phyloP scores from a whole-genome alignment of 768 basidiomycete species.

The Trametes elegans region DNA sequence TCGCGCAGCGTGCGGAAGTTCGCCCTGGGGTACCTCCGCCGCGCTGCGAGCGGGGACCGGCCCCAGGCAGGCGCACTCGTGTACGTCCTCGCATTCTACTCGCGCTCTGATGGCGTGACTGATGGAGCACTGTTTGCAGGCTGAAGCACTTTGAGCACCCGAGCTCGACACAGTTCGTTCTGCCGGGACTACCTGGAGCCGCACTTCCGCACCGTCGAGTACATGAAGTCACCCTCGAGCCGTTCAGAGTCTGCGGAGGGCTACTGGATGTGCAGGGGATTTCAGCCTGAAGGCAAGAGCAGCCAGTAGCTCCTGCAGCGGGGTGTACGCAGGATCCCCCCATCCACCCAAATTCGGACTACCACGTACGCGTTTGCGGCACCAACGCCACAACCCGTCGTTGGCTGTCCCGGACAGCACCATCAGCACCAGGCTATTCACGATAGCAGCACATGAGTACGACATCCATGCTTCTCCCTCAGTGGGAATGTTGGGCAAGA shows the following conservation, averaged over 20 bases:
- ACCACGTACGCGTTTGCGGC: too few relatives aligned
- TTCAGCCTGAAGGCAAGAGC: constrained; percentile 35
- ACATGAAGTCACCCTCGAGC: constrained; percentile 81
- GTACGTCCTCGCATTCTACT: constrained; percentile 37
- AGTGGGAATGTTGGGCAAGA: too few relatives aligned
- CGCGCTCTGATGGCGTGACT: neutral
- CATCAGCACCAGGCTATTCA: too few relatives aligned
- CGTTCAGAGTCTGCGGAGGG: constrained; percentile 76
- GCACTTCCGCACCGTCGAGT: constrained; percentile 63
- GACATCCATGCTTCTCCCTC: too few relatives aligned
- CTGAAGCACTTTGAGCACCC: constrained; percentile 88
- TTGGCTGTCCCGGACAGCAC: too few relatives aligned
- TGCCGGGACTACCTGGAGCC: constrained; percentile 52
- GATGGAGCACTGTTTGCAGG: constrained; percentile 37
- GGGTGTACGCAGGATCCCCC: too few relatives aligned
- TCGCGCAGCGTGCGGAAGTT: constrained; percentile 75
- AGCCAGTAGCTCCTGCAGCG: neutral
- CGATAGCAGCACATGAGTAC: too few relatives aligned
- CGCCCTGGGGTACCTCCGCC: constrained; percentile 49
- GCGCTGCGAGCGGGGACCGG: constrained; percentile 42
- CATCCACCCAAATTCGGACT: too few relatives aligned
- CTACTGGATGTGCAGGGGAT: constrained; percentile 85
- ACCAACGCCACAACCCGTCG: too few relatives aligned
- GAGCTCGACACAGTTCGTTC: constrained; percentile 62
- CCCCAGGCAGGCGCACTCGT: constrained; percentile 52